Evolutionary conservation across 2,329 filamentous ascomycete genomes (phyloP).

Genomic region (Zymoseptoria tritici): DNA sequence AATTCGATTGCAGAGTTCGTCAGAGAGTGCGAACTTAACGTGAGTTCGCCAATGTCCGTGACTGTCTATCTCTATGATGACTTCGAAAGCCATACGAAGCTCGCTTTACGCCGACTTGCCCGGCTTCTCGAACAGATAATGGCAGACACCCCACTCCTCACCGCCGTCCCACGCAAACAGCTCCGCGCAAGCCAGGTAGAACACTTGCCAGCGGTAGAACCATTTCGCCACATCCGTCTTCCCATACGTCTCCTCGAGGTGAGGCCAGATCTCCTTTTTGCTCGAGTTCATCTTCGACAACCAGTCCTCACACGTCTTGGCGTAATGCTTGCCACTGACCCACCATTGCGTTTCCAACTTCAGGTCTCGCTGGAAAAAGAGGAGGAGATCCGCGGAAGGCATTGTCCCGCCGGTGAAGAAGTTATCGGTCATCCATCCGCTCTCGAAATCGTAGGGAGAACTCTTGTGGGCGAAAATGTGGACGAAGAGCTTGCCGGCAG

Average conservation of each 20-base stretch:
- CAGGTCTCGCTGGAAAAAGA: constrained; percentile 60
- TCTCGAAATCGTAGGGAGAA: constrained; percentile 63
- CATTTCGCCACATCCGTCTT: constrained; percentile 52
- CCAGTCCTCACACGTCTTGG: constrained; percentile 65
- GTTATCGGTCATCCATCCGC: constrained; percentile 66
- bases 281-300: constrained; percentile 52
- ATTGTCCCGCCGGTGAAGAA: constrained; percentile 70
- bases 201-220: constrained; percentile 66
- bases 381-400: constrained; percentile 58
- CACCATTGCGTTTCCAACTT: constrained; percentile 59
- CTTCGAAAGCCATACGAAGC: background rate
- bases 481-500: constrained; percentile 60
- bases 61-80: background rate
- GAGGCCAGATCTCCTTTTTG: constrained; percentile 56
- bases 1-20: too few species aligned
- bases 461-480: constrained; percentile 60
- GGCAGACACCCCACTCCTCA: constrained; percentile 60
- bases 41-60: background rate
- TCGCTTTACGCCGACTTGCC: background rate
- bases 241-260: constrained; percentile 58
- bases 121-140: constrained; percentile 59
- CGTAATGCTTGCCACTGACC: constrained; percentile 62
- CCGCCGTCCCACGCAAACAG: constrained; percentile 59
- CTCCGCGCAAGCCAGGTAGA: constrained; percentile 64
- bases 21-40: background rate